Evolutionary conservation across 345 rosid species (phyloP), one percentile per base, ranked within the genome.

Genomic region (Conringia planisiliqua): DNA sequence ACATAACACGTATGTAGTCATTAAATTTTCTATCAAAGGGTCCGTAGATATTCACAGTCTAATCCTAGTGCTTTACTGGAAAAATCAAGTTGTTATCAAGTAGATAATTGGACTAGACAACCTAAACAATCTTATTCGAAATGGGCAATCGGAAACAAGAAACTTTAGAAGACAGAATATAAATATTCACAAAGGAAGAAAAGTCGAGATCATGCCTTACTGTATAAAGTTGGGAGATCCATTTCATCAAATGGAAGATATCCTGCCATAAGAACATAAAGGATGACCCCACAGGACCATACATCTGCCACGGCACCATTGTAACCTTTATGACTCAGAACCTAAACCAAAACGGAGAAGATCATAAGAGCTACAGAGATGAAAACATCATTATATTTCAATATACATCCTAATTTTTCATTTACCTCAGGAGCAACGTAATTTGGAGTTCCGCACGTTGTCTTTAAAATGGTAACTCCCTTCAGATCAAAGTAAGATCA

Each of bases 181-280:
- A 27, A 71, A 70, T 26, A 52, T 61, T 14, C 54, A 17, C 3
- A 76, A 30, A 59, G 78, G 52, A 51, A n/a, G 54, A 43, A 48
- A 17, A 63, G 71, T 46, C 62, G 74, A 64, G 78, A 47, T 46
- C 90, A 46, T 91, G 89, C 98, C 98, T 94, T 94, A 81, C 89
- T 86, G 70, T 94, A 94, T 79, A 94, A 73, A 22, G 97, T 91
- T 48, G 96, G 88, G 77, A 94, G 93, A 83, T 94, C 97, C 73
- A 94, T 90, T 68, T 94, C 98, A 76, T 94, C 98, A 82, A 94
- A 94, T 35, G 98, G 98, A 80, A 94, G 97, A 84, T 87, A 91
- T 74, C 98, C 97, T 38, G 97, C 96, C 87, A 94, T 83, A 81
- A 94, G 78, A 77, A 94, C 98, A 85, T 88, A 91, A 30, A 94